phyloP scores from a whole-genome alignment of 1,284 basidiomycete species.

The Leccinum solheimii region DNA sequence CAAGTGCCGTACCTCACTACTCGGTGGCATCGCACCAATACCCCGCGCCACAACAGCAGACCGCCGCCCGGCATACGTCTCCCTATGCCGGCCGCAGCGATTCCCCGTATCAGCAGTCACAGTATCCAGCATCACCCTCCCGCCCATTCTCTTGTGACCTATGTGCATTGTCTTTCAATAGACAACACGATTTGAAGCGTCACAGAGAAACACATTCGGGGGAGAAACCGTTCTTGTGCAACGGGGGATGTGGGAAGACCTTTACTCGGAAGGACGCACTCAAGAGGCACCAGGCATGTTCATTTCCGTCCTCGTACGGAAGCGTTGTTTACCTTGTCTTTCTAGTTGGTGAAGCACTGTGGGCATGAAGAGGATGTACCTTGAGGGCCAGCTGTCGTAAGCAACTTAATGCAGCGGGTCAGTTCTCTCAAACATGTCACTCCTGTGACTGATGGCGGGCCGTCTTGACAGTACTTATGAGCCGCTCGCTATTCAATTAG shows the following conservation, averaged over 20 bases:
- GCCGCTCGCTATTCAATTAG: constrained; percentile 21
- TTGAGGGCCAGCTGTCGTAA: constrained; percentile 29
- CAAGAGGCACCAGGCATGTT: constrained; percentile 73
- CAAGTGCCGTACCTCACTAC: constrained; percentile 25
- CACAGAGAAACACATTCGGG: constrained; percentile 80
- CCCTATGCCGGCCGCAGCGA: constrained; percentile 34
- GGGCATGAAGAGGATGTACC: constrained; percentile 61
- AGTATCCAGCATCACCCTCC: constrained; percentile 66
- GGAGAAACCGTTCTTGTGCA: constrained; percentile 77
- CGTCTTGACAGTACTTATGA: constrained; percentile 9
- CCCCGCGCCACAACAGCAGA: constrained; percentile 25
- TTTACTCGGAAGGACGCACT: constrained; percentile 81
- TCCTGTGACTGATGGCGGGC: constrained; percentile 19
- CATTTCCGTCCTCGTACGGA: constrained; percentile 3
- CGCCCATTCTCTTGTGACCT: constrained; percentile 75
- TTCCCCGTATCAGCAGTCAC: constrained; percentile 34
- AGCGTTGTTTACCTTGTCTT: constrained; percentile 16
- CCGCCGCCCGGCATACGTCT: constrained; percentile 18
- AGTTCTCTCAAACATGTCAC: constrained; percentile 15
- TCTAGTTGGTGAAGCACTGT: constrained; percentile 73
- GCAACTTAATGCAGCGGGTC: constrained; percentile 15
- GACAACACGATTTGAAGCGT: constrained; percentile 78
- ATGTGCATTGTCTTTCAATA: constrained; percentile 78
- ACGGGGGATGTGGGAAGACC: constrained; percentile 79
- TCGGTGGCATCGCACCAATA: constrained; percentile 31